Base-by-base conservation (phyloP, 345 rosid species). In the Aquilaria sinensis region DNA sequence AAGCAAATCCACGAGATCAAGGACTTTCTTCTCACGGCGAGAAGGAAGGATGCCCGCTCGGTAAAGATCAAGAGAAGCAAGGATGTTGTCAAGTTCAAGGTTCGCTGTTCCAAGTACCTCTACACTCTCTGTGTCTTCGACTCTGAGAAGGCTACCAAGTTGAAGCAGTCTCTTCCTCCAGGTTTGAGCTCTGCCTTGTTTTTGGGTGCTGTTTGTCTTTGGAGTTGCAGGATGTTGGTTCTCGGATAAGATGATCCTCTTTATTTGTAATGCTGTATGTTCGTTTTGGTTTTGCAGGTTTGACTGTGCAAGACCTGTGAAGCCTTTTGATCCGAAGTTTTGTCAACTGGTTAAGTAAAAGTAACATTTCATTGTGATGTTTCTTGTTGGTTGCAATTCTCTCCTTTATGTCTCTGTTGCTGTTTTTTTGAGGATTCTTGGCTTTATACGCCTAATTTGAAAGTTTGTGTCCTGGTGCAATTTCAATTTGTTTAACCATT, bases 81-180 rank as follows among this genome's bases (percentile, higher is more conserved):
- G 57, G 89, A 86, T 62, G 85, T 78, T 6, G 90, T 86, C 52
- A 93, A 93, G 83, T 93, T 93, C 82, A 93, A 90, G 87, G 97
- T 90, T 50, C 81, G 97, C 41, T 93, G 96, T 77, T 90, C 97
- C 56, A 88, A 79, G 79, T 93, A 88, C 74, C 85, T 93, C 65
- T 88, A 90, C 84, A 90, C 97, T 0, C 94, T 88, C 10, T 88
- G 97, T 15, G 96, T 93, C 53, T 83, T 85, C 12, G 97, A 93
- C 72, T 65, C 78, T 5, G 94, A 90, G 81, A 90, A 90, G 80
- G 98, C 98, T 1, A 92, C 88, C 70, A 93, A 93, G 81, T 82
- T 88, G 83, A 90, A 88, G 78, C 98, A 90, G 57, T 90, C 98
- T 63, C 96, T 93, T 74, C 97, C 97, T 57, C 98, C 98, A 78